phyloP scores from a whole-genome alignment of 2,329 filamentous ascomycete genomes.

The Beauveria sp. region DNA sequence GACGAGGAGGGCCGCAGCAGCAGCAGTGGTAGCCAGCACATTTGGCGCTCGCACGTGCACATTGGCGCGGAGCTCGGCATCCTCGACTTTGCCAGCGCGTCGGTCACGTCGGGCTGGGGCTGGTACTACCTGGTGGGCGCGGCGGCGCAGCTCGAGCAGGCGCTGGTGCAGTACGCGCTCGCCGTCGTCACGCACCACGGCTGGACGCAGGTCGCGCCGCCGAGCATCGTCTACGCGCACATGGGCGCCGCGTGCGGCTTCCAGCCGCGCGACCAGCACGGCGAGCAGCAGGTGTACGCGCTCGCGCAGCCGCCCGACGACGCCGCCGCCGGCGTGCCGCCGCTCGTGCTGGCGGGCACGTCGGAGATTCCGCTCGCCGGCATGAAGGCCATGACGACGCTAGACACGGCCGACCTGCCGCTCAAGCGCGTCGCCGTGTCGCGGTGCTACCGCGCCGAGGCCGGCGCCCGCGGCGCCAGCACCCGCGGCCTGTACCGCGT shows the following conservation, averaged over 20 bases:
- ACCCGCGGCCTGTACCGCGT: constrained; percentile 95
- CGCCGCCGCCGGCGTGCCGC: constrained; percentile 52
- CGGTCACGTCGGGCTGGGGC: constrained; percentile 84
- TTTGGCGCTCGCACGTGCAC: constrained; percentile 71
- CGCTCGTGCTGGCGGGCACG: constrained; percentile 73
- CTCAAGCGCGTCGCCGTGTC: constrained; percentile 75
- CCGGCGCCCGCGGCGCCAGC: constrained; percentile 78
- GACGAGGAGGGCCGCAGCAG: constrained; percentile 17
- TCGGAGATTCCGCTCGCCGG: constrained; percentile 92
- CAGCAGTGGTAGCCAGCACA: constrained; percentile 29
- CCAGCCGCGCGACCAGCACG: constrained; percentile 81
- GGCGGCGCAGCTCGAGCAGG: constrained; percentile 88
- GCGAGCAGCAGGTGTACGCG: constrained; percentile 85
- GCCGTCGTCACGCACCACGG: constrained; percentile 62
- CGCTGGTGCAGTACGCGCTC: constrained; percentile 79
- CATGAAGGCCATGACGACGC: constrained; percentile 69
- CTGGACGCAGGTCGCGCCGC: constrained; percentile 76
- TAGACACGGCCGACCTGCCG: constrained; percentile 62
- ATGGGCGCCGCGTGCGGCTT: constrained; percentile 89
- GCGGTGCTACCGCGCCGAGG: constrained; percentile 92
- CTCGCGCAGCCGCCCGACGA: constrained; percentile 62
- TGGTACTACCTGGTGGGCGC: constrained; percentile 97
- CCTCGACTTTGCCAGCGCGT: constrained; percentile 80
- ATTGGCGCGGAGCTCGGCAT: constrained; percentile 81
- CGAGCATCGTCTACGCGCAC: constrained; percentile 85